Base-by-base conservation (phyloP, 345 rosid species). In the Brassica carinata region DNA sequence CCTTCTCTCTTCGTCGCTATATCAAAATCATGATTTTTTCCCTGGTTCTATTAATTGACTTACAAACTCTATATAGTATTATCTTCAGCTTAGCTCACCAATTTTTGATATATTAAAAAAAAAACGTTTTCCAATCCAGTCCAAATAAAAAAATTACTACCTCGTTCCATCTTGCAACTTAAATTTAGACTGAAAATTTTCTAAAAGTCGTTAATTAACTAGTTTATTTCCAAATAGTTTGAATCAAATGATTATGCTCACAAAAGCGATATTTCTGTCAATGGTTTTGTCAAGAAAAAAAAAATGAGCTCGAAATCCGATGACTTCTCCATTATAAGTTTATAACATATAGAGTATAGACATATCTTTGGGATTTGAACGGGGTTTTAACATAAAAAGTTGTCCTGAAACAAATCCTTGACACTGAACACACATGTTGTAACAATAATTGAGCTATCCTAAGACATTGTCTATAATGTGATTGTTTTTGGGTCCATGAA, bases 401-500 rank as follows among this genome's bases (percentile, higher is more conserved):
- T 68, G 45, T 23, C 64, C 11, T 15, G 31, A 62, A 69, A 74
- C 75, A 80, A 48, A 69, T 26, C 8, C 64, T 43, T 68, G 38
- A 61, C 57, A 67, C n/a, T 29, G 69, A 73, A 80, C 64, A 62
- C 64, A 67, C 45, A 59, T 80, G 66, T 64, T 71, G 64, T 2
- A 69, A 30, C 43, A 69, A 80, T 80, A 74, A 80, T 74, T 69
- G 79, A 79, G 74, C 69, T 45, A 61, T 38, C 5, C 7, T 43
- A 7, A 79, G 64, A 55, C 29, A 67, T 36, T 45, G 17, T 36
- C 30, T 51, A 38, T 53, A 45, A 71, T 64, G 65, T 38, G 62
- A 10, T 18, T 68, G 38, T 36, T 64, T 68, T 69, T 64, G 83
- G 73, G 80, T 75, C 84, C 84, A 76, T 64, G 73, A 75, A 63